Conservation (phyloP, 805 yeast species). For the Hanseniaspora osmophila region DNA sequence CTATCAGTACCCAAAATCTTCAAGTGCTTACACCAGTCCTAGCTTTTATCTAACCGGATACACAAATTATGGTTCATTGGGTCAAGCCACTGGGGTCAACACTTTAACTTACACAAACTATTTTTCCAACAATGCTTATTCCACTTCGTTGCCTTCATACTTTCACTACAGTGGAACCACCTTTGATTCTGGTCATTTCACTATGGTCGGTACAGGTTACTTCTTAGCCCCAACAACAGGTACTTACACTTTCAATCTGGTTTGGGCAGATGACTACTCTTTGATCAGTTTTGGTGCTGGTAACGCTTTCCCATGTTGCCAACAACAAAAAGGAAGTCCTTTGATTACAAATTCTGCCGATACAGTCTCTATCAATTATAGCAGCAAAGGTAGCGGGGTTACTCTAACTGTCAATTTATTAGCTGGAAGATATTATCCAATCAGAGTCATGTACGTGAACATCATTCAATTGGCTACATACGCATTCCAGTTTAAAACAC, state of each 20-base stretch:
- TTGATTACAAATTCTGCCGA: neutral
- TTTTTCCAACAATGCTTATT: neutral
- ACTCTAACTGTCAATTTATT: slow-evolving; percentile 9
- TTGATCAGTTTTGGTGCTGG: slow-evolving; percentile 21
- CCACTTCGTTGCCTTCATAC: neutral
- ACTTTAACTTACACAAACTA: neutral
- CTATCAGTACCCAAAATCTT: neutral
- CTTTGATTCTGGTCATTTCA: neutral
- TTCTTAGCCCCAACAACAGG: slow-evolving; percentile 19
- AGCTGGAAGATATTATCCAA: slow-evolving; percentile 18
- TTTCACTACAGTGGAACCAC: neutral
- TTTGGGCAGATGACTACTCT: slow-evolving; percentile 20
- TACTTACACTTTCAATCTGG: slow-evolving; percentile 14
- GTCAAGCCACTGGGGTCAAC: neutral
- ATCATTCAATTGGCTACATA: slow-evolving; percentile 8
- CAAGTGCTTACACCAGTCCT: neutral
- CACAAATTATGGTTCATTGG: neutral
- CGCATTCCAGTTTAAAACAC: slow-evolving; percentile 8
- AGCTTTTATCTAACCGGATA: neutral
- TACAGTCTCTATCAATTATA: neutral
- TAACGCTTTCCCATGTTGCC: slow-evolving; percentile 25
- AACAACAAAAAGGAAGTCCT: neutral
- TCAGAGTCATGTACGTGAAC: slow-evolving; percentile 15
- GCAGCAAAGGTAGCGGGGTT: neutral
- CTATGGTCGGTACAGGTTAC: slow-evolving; percentile 13